Conservation (phyloP, 495 filamentous ascomycete species). For the Elasticomyces elasticus region DNA sequence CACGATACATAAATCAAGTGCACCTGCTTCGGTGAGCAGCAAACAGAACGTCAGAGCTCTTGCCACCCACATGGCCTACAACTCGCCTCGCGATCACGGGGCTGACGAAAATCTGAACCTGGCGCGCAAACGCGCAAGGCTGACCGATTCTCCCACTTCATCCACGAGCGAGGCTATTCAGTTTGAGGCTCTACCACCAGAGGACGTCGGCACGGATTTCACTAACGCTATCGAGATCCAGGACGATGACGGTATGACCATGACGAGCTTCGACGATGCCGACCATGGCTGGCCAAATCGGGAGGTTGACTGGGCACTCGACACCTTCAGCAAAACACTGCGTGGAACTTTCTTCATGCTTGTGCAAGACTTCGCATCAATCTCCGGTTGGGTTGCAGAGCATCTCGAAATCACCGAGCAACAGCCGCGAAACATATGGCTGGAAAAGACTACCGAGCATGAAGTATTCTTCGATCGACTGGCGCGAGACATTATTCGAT, state of each 20-base stretch:
- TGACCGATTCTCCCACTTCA: conserved; percentile 16
- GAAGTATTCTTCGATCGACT: not conserved
- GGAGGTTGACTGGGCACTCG: not conserved
- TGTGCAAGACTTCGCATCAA: not conserved
- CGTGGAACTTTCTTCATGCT: not conserved
- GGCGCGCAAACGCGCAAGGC: conserved; percentile 18
- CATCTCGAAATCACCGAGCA: conserved; percentile 3
- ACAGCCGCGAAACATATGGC: not conserved
- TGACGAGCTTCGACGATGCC: not conserved
- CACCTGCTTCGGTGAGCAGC: not conserved
- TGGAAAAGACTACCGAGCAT: not conserved
- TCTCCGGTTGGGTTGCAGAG: not conserved
- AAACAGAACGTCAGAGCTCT: not conserved
- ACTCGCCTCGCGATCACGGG: conserved; percentile 15
- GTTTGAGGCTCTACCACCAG: conserved; percentile 22
- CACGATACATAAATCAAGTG: not conserved
- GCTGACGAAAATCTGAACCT: conserved; percentile 11
- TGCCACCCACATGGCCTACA: conserved; percentile 10
- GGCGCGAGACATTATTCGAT: not conserved
- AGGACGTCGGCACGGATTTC: conserved; percentile 20
- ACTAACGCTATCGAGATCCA: conserved; percentile 20
- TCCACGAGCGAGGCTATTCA: conserved; percentile 21
- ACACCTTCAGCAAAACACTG: not conserved
- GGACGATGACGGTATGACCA: conserved; percentile 5
- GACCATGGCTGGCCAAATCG: conserved; percentile 1